phyloP scores from a whole-genome alignment of 768 basidiomycete species.

The Collybia sp. region DNA sequence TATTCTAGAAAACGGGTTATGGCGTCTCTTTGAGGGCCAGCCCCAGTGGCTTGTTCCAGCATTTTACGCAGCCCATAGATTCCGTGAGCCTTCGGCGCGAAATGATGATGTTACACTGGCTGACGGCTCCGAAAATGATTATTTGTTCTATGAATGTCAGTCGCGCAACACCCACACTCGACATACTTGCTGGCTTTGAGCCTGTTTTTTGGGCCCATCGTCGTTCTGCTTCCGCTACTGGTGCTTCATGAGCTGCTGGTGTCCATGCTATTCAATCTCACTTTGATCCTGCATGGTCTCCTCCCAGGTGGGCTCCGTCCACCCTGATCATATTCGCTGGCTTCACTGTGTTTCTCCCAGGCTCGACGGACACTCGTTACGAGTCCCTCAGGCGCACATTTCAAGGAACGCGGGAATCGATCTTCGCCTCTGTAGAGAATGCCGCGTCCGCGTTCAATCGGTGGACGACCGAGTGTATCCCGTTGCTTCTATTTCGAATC shows the following conservation, averaged over 20 bases:
- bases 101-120: too few relatives aligned
- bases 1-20: too few relatives aligned
- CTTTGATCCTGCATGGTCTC: conserved; percentile 31
- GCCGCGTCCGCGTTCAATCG: conserved; percentile 31
- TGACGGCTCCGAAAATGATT: too few relatives aligned
- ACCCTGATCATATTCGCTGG: not conserved
- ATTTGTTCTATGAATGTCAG: too few relatives aligned
- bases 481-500: conserved; percentile 28
- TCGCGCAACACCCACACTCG: too few relatives aligned
- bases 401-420: conserved; percentile 28
- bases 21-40: too few relatives aligned
- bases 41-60: too few relatives aligned
- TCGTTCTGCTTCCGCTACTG: conserved; percentile 28
- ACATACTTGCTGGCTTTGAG: too few relatives aligned
- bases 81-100: too few relatives aligned
- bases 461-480: conserved; percentile 29
- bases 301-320: conserved; percentile 19
- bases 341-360: conserved; percentile 11
- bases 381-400: conserved; percentile 24
- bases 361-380: conserved; percentile 25
- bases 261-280: conserved; percentile 25
- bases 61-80: too few relatives aligned
- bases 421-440: conserved; percentile 31
- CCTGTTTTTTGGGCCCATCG: conserved; percentile 38
- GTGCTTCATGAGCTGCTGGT: conserved; percentile 28